phyloP scores from a whole-genome alignment of 352 stramenopile genomes.

The Aphanomyces invadans region DNA sequence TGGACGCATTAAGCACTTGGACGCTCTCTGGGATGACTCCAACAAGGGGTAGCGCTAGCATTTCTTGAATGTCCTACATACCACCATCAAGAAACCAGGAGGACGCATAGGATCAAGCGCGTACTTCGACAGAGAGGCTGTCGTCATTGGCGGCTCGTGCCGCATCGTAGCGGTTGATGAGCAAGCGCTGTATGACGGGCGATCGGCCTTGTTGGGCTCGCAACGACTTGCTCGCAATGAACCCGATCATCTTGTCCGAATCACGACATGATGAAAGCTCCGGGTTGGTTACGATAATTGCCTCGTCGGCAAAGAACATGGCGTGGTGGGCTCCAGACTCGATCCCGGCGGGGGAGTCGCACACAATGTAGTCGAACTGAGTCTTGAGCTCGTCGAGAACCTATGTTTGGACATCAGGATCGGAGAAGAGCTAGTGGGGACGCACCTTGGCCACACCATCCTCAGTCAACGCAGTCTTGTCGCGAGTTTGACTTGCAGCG shows the following conservation, averaged over 20 bases:
- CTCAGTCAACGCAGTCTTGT: constrained; percentile 87
- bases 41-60: constrained; percentile 84
- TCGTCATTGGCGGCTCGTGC: constrained; percentile 84
- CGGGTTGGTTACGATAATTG: constrained; percentile 91
- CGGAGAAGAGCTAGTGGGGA: neutral
- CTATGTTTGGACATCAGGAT: constrained; percentile 24
- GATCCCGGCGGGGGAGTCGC: constrained; percentile 86
- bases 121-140: constrained; percentile 77
- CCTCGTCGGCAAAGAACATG: constrained; percentile 92
- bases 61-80: constrained; percentile 84
- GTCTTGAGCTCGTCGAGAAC: constrained; percentile 75
- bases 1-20: constrained; percentile 88
- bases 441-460: constrained; percentile 55
- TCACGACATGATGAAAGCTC: constrained; percentile 89
- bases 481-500: constrained; percentile 83
- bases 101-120: neutral
- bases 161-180: constrained; percentile 90
- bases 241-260: constrained; percentile 95
- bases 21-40: constrained; percentile 87
- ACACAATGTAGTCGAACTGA: constrained; percentile 87
- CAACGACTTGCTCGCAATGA: constrained; percentile 86
- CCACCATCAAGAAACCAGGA: neutral
- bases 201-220: constrained; percentile 67
- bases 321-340: constrained; percentile 83
- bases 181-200: constrained; percentile 71